Base-by-base conservation (phyloP, 2,329 filamentous ascomycete genomes). In the Colletotrichum sansevieriae region DNA sequence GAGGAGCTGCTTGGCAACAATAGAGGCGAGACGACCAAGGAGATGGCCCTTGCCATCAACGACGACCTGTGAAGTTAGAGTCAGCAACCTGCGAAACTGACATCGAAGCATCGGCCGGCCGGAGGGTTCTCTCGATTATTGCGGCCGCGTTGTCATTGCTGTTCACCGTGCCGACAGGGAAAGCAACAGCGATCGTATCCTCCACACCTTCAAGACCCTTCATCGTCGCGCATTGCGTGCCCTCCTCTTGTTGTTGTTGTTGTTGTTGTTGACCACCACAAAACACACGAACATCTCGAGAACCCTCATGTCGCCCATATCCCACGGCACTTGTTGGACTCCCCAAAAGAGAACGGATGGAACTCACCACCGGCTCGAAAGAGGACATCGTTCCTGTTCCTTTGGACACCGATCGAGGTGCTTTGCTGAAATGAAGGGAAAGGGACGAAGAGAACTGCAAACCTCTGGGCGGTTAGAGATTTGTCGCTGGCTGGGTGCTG, bases 21-120 rank as follows among this genome's bases (percentile, higher is more conserved):
- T 97, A 84, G 91, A 94, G 87, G 95, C 95, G 84, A 99, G 91
- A 85, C 96, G 95, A 89, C 96, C 96, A 85, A 99, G 94, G 84
- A 99, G 92, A 88, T 99, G 96, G 87, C 96, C 96, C 92, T 99
- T 99, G 93, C 95, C 96, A 91, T 99, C 96, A 84, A 99, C 97
- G 88, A 98, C 93, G 88, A 98, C 91, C 94, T 97, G 73, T 2
- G 52, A 25, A 4, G 12, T 12, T 75, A 78, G 74, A 81, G 83
- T 78, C 58, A 73, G 71, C 68, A 7, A 63, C 56, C 54, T 70
- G 67, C 29, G 33, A 41, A 12, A 15, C 13, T 15, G 8, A 11
- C 15, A n/a, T 46, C 41, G 35, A 55, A 29, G 22, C 8, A 25
- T 55, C 70, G 63, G 54, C 47, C 22, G 9, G 22, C 12, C 12